Conservation (phyloP, 169 alveolate genomes). For the Eimeria acervulina region DNA sequence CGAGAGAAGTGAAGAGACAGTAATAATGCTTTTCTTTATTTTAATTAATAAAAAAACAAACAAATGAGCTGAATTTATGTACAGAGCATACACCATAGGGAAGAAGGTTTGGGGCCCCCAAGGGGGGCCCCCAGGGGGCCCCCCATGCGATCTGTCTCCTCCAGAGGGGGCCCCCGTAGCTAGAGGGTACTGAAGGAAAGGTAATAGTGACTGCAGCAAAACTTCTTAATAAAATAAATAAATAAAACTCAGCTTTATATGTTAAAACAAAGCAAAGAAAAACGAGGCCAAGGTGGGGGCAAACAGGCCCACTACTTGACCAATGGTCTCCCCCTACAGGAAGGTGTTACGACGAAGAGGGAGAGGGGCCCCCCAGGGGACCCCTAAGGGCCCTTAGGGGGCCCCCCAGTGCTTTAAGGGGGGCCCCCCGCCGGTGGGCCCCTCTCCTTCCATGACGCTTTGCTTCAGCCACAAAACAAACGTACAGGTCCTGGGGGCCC, state of each 20-base stretch:
- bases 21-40: neutral
- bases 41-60: neutral
- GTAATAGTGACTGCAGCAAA: neutral
- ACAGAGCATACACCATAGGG: neutral
- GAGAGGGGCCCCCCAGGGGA: conserved; percentile 15
- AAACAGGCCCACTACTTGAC: neutral
- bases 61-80: no score
- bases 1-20: neutral
- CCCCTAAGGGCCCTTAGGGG: neutral
- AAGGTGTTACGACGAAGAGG: neutral
- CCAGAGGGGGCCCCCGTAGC: conserved; percentile 12
- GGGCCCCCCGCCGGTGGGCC: no score
- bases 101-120: neutral
- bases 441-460: no score
- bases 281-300: no score
- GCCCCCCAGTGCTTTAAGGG: neutral
- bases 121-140: conserved; percentile 39
- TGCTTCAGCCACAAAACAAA: no score
- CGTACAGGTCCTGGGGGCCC: neutral
- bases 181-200: neutral
- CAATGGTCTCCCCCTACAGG: neutral
- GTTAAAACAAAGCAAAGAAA: no score
- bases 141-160: neutral
- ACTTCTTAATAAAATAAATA: no score
- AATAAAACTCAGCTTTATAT: no score